A percentile compares a stretch with the other conserved stretches of the same genome.
Evolutionary conservation across 495 filamentous ascomycete genomes (phyloP).

Genomic region (Tetracladium marchalianum): DNA sequence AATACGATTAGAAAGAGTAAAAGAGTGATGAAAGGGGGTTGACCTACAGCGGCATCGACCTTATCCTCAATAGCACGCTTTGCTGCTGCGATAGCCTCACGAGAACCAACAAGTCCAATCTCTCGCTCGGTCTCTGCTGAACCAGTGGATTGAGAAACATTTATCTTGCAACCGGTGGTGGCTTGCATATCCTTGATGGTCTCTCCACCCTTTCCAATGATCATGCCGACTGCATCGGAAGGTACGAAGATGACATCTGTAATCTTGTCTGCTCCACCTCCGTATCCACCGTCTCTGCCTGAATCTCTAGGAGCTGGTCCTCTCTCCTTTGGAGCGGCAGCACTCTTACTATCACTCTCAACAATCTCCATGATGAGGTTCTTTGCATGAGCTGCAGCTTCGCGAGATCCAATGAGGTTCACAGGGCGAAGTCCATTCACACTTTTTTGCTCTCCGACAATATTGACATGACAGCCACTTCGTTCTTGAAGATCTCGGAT

Average conservation of each 20-base stretch:
- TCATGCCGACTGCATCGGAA: slow-evolving; percentile 83
- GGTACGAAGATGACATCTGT: slow-evolving; percentile 74
- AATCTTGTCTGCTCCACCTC: slow-evolving; percentile 47
- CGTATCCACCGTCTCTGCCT: slow-evolving; percentile 25
- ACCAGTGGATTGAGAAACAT: slow-evolving; percentile 63
- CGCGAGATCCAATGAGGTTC: slow-evolving; percentile 66
- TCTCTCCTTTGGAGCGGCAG: slow-evolving; percentile 20
- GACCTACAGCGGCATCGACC: slow-evolving; percentile 69
- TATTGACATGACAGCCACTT: slow-evolving; percentile 80
- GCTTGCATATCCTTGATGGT: slow-evolving; percentile 82
- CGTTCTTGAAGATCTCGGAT: slow-evolving; percentile 84
- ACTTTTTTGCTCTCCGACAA: slow-evolving; percentile 77
- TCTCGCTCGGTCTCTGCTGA: slow-evolving; percentile 63
- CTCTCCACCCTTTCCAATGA: slow-evolving; percentile 80
- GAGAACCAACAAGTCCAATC: slow-evolving; percentile 65
- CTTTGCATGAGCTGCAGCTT: slow-evolving; percentile 58
- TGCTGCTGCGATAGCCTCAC: slow-evolving; percentile 60
- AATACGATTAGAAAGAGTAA: slow-evolving; percentile 12
- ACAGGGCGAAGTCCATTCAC: slow-evolving; percentile 75
- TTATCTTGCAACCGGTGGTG: slow-evolving; percentile 78
- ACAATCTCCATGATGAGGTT: slow-evolving; percentile 80
- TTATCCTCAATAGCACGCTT: slow-evolving; percentile 76
- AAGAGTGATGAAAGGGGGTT: not conserved
- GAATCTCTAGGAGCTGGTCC: slow-evolving; percentile 14
- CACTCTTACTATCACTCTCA: slow-evolving; percentile 66